A percentile compares a stretch with the other conserved stretches of the same genome.
These are phyloP conservation scores for Pseudocercospora pini-densiflorae DNA, from an alignment of 2,329 filamentous ascomycete genomes.

Conservation along the genomic window DNA sequence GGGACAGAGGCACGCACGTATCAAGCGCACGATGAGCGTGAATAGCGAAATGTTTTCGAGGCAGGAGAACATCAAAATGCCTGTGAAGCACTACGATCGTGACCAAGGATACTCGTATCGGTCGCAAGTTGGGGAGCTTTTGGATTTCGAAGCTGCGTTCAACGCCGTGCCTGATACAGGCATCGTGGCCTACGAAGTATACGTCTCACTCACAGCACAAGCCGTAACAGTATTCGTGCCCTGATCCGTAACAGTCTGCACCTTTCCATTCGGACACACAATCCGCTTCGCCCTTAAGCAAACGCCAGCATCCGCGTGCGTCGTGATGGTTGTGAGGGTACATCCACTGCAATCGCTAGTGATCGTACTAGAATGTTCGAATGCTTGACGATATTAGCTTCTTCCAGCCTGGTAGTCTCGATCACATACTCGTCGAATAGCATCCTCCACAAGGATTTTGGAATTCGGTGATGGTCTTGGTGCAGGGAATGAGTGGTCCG, in stretches of 20 bases:
- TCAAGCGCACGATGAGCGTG: too few relatives aligned
- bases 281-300: not conserved
- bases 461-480: not conserved
- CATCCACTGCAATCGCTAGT: not conserved
- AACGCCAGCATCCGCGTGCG: not conserved
- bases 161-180: too few relatives aligned
- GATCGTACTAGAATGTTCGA: not conserved
- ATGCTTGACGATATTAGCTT: not conserved
- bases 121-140: too few relatives aligned
- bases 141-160: too few relatives aligned
- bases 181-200: too few relatives aligned
- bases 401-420: not conserved
- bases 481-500: not conserved
- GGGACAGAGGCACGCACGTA: too few relatives aligned
- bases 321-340: not conserved
- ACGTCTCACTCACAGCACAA: not conserved
- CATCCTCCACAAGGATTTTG: not conserved
- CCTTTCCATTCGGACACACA: not conserved
- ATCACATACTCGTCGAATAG: not conserved
- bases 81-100: too few relatives aligned
- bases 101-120: too few relatives aligned
- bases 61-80: too few relatives aligned
- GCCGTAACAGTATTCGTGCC: not conserved
- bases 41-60: too few relatives aligned
- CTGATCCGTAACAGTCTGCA: not conserved